A percentile compares a stretch with the other conserved stretches of the same genome.
phyloP scores from a whole-genome alignment of 805 yeast genomes.

The Wickerhamiella qilinensis region DNA sequence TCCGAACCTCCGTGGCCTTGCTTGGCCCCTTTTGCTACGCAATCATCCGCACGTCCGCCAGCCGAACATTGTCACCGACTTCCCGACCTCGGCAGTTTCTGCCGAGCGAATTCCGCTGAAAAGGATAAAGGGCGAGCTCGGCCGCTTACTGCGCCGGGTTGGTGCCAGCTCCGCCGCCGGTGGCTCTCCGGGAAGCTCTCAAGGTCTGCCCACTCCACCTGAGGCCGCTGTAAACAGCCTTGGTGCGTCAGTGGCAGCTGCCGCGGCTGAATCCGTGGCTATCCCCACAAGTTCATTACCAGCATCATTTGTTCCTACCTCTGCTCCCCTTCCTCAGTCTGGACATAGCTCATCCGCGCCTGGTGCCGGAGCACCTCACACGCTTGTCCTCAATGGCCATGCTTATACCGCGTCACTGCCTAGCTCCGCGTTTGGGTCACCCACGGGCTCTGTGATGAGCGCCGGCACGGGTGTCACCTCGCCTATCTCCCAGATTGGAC shows the following conservation, averaged over 20 bases:
- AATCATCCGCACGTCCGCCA: constrained; percentile 72
- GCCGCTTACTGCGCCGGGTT: constrained; percentile 6
- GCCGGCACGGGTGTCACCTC: background rate
- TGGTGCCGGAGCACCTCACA: background rate
- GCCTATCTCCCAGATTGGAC: background rate
- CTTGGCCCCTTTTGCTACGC: constrained; percentile 73
- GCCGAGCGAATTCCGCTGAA: constrained; percentile 15
- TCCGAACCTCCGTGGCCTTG: constrained; percentile 54
- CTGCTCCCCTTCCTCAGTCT: background rate
- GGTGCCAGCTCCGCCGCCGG: background rate
- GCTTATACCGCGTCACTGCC: background rate
- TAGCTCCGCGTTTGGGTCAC: background rate
- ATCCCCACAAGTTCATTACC: background rate
- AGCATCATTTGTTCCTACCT: background rate
- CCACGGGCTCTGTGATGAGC: background rate
- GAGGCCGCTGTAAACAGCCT: background rate
- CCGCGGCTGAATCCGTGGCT: background rate
- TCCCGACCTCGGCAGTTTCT: constrained; percentile 11
- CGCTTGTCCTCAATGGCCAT: background rate
- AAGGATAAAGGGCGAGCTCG: constrained; percentile 21
- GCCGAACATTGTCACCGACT: constrained; percentile 56
- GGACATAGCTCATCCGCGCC: background rate
- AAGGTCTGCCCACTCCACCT: background rate
- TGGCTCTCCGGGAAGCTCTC: background rate
- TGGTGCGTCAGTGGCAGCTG: background rate